Evolutionary conservation across 495 filamentous ascomycete genomes (phyloP).

Genomic region (Pyrenula massariospora): DNA sequence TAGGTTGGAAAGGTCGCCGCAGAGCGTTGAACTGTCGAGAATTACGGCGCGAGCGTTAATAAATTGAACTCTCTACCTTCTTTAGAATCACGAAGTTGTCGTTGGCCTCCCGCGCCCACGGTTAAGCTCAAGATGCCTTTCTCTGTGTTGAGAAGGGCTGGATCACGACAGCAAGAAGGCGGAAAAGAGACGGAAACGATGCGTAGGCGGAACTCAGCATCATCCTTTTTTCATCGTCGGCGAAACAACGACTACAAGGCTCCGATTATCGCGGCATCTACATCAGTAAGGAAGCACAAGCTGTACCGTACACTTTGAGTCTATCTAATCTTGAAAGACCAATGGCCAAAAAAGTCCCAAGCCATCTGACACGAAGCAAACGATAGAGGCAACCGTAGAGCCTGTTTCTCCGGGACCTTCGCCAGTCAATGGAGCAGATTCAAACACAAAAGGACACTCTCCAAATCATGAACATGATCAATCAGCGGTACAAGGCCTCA

Average conservation of each 20-base stretch:
- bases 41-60: too few species aligned
- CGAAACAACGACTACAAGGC: not conserved
- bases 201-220: not conserved
- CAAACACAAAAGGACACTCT: not conserved
- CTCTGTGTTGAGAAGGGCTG: not conserved
- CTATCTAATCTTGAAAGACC: too few species aligned
- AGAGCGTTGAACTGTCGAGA: too few species aligned
- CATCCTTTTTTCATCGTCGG: not conserved
- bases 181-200: not conserved
- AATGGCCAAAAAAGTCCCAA: not conserved
- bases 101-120: too few species aligned
- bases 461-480: constrained; percentile 33
- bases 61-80: too few species aligned
- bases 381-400: not conserved
- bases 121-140: not conserved
- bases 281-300: too few species aligned
- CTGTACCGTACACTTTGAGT: too few species aligned
- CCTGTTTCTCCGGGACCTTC: not conserved
- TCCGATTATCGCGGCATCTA: too few species aligned
- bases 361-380: not conserved
- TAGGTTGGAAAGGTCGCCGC: too few species aligned
- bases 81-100: too few species aligned
- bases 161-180: not conserved
- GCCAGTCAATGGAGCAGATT: not conserved
- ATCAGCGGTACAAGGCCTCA: constrained; percentile 24